Evolutionary conservation across 2,329 filamentous ascomycete genomes (phyloP), one percentile per base, ranked within the genome.

Genomic region (Hypoxylon sp.): DNA sequence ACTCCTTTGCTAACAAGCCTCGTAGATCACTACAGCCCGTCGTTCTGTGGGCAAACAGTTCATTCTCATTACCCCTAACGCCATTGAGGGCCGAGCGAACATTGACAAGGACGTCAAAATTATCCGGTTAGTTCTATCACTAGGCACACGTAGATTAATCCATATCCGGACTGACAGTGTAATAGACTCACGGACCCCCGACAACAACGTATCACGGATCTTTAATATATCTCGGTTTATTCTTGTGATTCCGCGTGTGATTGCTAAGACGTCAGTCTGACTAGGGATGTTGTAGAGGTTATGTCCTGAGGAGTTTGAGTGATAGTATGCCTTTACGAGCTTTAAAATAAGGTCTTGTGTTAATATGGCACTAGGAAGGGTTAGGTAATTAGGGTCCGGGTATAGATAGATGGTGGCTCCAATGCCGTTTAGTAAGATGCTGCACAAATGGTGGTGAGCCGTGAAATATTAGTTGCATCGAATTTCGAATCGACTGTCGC

Each of bases 1-100:
- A 31, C n/a, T 8, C 13, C n/a, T 24, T 47, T 60, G 42, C 64
- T 74, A 73, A 77, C 44, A 76, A 63, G 66, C 39, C 39, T 10
- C 44, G 51, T 72, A 94, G 91, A 94, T 98, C 74, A 87, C 90
- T 66, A 93, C 94, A 17, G 96, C 96, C 39, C 88, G 96, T 74
- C 88, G 92, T 31, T 93, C 93, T 1, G 91, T 96, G n/a, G 94
- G 94, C 26, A 88, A 94, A 69, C 96, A 99, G 78, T 99, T 97
- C 76, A 94, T 99, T 71, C 88, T 99, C 61, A 99, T 99, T 78
- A 98, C 95, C 2, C 96, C 96, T 29, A 97, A 97, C 74, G 91
- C 91, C 51, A 94, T 97, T 77, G 83, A 89, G 79, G 84, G 86
- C 73, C 80, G 86, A 74, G 85, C 84, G 26, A 81, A 83, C 51